Conservation (phyloP, 106 monocot genomes). For the Phalaenopsis aphrodite region DNA sequence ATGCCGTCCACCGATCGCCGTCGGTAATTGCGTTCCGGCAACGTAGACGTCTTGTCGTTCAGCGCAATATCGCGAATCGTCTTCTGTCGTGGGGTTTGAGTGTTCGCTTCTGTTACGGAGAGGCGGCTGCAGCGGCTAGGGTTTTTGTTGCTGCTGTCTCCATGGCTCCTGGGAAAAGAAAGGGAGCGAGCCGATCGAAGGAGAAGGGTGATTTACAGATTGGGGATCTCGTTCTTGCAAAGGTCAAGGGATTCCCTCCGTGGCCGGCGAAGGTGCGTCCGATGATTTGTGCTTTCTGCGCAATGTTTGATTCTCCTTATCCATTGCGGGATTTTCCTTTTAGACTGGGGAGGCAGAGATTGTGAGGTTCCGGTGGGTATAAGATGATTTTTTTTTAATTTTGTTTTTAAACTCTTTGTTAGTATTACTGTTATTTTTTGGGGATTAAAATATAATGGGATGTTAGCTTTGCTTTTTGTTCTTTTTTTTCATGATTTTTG, state of each 20-base stretch:
- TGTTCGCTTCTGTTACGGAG: neutral
- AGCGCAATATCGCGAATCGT: neutral
- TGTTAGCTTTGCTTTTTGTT: neutral
- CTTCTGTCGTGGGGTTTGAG: neutral
- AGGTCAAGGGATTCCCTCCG: slow-evolving; percentile 41
- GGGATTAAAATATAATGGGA: neutral
- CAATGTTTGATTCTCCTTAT: neutral
- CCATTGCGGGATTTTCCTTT: neutral
- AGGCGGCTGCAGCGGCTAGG: neutral
- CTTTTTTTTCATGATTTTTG: neutral
- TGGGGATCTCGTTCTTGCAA: slow-evolving; percentile 51
- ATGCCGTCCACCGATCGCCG: neutral
- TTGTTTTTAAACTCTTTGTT: neutral
- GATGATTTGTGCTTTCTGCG: neutral
- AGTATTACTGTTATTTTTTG: neutral
- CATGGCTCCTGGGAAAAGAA: slow-evolving; percentile 25
- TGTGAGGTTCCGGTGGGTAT: neutral
- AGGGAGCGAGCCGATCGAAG: slow-evolving; percentile 13
- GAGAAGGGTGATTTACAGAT: slow-evolving; percentile 18
- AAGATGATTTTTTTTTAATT: neutral
- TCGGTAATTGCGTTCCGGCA: neutral
- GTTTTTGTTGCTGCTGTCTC: neutral
- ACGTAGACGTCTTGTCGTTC: neutral
- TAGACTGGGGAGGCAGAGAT: neutral
- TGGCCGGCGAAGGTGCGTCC: slow-evolving; percentile 45